Evolutionary conservation across 208 protist species (phyloP).

Genomic region (Acanthamoeba triangularis): DNA sequence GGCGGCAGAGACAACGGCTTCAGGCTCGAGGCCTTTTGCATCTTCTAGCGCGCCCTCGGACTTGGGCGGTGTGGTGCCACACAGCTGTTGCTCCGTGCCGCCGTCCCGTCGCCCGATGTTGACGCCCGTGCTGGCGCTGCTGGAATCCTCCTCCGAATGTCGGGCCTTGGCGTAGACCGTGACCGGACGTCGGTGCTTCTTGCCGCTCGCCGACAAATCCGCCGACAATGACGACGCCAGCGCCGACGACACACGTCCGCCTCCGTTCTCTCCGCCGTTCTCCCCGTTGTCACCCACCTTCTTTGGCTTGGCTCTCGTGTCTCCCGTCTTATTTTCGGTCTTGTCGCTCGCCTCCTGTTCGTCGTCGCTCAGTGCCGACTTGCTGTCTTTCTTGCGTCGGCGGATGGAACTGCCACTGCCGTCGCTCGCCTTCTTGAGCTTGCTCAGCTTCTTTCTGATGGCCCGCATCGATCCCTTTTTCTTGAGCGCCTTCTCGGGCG

Average conservation of each 20-base stretch:
- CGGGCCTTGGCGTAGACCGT: background rate
- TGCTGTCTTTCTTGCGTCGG: background rate
- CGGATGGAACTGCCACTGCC: background rate
- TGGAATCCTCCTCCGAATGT: background rate
- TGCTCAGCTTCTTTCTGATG: constrained; percentile 30
- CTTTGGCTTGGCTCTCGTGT: too few species aligned
- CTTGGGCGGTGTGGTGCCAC: background rate
- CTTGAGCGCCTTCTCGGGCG: background rate
- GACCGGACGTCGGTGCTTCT: background rate
- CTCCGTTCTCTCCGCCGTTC: background rate
- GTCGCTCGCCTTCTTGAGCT: background rate
- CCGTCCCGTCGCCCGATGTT: background rate
- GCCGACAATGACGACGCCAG: background rate
- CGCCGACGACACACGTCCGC: background rate
- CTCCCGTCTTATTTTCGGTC: background rate
- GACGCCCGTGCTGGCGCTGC: background rate
- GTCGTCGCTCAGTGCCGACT: background rate
- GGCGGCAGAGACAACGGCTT: too few species aligned
- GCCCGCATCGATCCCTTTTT: background rate
- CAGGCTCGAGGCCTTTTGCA: too few species aligned
- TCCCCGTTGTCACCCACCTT: background rate
- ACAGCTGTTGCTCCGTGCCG: background rate
- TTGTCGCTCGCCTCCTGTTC: background rate
- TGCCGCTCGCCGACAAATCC: background rate
- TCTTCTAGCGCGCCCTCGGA: too few species aligned